Percentiles rank a stretch among this genome's conserved stretches.
These are phyloP conservation scores for Coprinopsis cinerea DNA, from an alignment of 768 basidiomycete species.

Conservation along the genomic window DNA sequence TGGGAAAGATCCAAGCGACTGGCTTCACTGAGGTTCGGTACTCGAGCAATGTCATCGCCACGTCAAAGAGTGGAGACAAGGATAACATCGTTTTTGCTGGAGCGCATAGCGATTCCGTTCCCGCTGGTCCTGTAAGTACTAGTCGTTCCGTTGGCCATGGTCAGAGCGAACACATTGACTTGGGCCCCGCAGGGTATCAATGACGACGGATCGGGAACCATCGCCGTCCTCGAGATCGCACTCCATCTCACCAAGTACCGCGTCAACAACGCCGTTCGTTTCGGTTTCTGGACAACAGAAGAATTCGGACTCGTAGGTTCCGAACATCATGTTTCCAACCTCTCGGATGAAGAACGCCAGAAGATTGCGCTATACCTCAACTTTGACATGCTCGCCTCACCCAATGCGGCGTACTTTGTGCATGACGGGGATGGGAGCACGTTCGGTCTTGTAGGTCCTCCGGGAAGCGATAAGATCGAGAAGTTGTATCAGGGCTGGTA, in stretches of 20 bases:
- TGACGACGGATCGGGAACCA: constrained; percentile 25
- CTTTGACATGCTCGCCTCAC: constrained; percentile 30
- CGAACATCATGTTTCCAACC: constrained; percentile 22
- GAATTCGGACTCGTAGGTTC: constrained; percentile 27
- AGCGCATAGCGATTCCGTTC: constrained; percentile 26
- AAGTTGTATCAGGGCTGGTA: constrained; percentile 22
- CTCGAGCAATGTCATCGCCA: constrained; percentile 26
- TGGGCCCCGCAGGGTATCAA: constrained; percentile 21
- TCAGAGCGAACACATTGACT: neutral
- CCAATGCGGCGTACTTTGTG: constrained; percentile 23
- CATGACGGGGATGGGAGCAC: constrained; percentile 25
- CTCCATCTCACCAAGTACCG: constrained; percentile 22
- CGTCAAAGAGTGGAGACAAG: constrained; percentile 23
- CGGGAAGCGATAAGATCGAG: constrained; percentile 26
- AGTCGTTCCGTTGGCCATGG: neutral
- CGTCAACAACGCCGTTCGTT: constrained; percentile 26
- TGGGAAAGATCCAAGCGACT: constrained; percentile 20
- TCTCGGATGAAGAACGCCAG: constrained; percentile 19
- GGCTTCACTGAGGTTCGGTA: constrained; percentile 20
- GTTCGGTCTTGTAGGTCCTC: constrained; percentile 22
- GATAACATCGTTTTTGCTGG: constrained; percentile 25
- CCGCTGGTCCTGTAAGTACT: constrained; percentile 24
- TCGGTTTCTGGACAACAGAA: constrained; percentile 28
- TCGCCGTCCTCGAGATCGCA: constrained; percentile 23
- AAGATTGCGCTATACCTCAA: constrained; percentile 29